Percentiles rank a stretch among this genome's conserved stretches.
phyloP scores from a whole-genome alignment of 1,139 yeast genomes.

The Blastobotrys illinoisensis region DNA sequence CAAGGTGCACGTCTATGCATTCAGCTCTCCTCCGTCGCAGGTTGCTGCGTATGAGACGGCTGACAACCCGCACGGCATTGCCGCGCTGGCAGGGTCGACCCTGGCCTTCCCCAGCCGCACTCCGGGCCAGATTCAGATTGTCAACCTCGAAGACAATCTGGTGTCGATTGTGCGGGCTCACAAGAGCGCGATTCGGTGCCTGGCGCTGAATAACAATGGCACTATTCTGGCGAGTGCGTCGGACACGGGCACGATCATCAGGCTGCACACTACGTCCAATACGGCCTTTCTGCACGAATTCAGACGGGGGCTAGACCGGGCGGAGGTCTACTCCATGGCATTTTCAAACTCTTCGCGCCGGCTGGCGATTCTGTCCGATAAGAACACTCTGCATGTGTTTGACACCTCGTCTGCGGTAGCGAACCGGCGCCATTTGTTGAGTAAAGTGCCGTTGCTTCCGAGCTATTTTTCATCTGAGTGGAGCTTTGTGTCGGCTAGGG shows the following conservation, averaged over 20 bases:
- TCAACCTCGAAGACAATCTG: conserved; percentile 56
- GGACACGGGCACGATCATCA: conserved; percentile 76
- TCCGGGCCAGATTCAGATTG: conserved; percentile 73
- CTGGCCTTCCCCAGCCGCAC: conserved; percentile 63
- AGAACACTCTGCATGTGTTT: conserved; percentile 81
- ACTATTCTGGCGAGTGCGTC: conserved; percentile 83
- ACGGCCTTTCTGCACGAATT: conserved; percentile 77
- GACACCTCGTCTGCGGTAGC: conserved; percentile 34
- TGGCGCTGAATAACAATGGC: conserved; percentile 68
- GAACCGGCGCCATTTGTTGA: conserved; percentile 63
- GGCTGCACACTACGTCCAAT: conserved; percentile 69
- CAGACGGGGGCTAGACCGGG: conserved; percentile 82
- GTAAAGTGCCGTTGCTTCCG: conserved; percentile 64
- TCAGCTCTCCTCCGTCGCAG: conserved; percentile 70
- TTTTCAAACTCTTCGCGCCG: conserved; percentile 72
- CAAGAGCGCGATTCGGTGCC: conserved; percentile 59
- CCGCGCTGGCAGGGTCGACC: conserved; percentile 50
- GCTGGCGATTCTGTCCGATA: conserved; percentile 83
- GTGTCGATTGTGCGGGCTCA: conserved; percentile 82
- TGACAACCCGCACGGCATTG: conserved; percentile 63
- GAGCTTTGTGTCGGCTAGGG: conserved; percentile 80
- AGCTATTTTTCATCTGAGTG: conserved; percentile 79
- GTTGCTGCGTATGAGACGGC: conserved; percentile 68
- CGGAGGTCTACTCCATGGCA: conserved; percentile 73
- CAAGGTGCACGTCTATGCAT: conserved; percentile 70